phyloP scores from a whole-genome alignment of 352 stramenopile species.

The Albugo laibachii region DNA sequence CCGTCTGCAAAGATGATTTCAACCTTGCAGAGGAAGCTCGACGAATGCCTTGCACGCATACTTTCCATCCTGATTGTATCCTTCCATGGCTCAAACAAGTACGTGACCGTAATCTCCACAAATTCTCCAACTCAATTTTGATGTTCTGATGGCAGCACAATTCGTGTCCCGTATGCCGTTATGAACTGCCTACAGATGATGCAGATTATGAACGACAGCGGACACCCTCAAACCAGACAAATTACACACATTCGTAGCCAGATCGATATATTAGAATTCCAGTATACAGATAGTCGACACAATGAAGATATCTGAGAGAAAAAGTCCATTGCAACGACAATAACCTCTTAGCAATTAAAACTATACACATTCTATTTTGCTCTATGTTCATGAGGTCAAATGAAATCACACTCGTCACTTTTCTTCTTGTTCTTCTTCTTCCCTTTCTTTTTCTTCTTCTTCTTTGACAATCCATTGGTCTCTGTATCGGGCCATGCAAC shows the following conservation, averaged over 20 bases:
- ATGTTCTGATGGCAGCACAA: slow-evolving; percentile 31
- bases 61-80: slow-evolving; percentile 74
- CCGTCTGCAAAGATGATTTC: slow-evolving; percentile 76
- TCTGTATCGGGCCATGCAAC: slow-evolving; percentile 63
- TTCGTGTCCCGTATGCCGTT: slow-evolving; percentile 69
- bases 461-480: slow-evolving; percentile 12
- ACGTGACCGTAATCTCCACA: not conserved
- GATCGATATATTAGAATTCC: too few species aligned
- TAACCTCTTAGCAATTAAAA: too few species aligned
- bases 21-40: slow-evolving; percentile 54
- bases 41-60: slow-evolving; percentile 49
- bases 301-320: too few species aligned
- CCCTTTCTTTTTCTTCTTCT: slow-evolving; percentile 46
- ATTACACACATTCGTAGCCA: too few species aligned
- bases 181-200: slow-evolving; percentile 70
- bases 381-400: too few species aligned
- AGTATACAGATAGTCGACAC: too few species aligned
- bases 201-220: slow-evolving; percentile 53
- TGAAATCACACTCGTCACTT: not conserved
- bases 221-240: too few species aligned
- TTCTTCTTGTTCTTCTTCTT: slow-evolving; percentile 50
- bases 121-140: not conserved
- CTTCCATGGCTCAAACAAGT: slow-evolving; percentile 65
- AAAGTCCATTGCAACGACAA: too few species aligned
- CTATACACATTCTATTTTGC: too few species aligned